phyloP scores from a whole-genome alignment of 202 grass and related monocot genomes.

The Hordeum pubiflorum region DNA sequence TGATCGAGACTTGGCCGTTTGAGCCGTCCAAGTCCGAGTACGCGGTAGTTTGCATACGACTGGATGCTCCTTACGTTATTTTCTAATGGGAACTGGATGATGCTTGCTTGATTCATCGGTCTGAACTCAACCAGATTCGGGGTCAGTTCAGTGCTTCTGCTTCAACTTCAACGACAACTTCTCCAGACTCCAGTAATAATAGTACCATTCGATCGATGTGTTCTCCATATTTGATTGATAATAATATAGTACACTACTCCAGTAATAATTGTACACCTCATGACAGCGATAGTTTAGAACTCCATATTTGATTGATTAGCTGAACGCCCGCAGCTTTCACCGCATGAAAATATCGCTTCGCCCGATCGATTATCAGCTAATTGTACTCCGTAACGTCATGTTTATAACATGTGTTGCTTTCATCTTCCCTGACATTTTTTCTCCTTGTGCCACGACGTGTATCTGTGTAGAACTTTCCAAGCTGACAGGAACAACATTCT shows the following conservation, averaged over 20 bases:
- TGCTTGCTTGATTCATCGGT: neutral
- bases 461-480: neutral
- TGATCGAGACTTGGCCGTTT: neutral
- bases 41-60: neutral
- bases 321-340: too few relatives aligned
- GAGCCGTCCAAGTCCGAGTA: neutral
- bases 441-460: neutral
- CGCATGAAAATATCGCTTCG: too few relatives aligned
- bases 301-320: too few relatives aligned
- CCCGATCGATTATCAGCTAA: too few relatives aligned
- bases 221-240: too few relatives aligned
- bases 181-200: neutral
- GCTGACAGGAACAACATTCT: neutral
- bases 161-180: neutral
- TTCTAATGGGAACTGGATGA: neutral
- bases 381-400: too few relatives aligned
- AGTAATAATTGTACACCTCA: too few relatives aligned
- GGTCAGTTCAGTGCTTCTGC: neutral
- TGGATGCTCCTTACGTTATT: neutral
- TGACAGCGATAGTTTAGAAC: too few relatives aligned
- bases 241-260: too few relatives aligned
- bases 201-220: neutral
- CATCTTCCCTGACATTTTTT: neutral
- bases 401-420: neutral
- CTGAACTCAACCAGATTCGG: neutral